These are phyloP conservation scores for Tetracladium marchalianum DNA, from an alignment of 495 filamentous ascomycete genomes.

Conservation along the genomic window DNA sequence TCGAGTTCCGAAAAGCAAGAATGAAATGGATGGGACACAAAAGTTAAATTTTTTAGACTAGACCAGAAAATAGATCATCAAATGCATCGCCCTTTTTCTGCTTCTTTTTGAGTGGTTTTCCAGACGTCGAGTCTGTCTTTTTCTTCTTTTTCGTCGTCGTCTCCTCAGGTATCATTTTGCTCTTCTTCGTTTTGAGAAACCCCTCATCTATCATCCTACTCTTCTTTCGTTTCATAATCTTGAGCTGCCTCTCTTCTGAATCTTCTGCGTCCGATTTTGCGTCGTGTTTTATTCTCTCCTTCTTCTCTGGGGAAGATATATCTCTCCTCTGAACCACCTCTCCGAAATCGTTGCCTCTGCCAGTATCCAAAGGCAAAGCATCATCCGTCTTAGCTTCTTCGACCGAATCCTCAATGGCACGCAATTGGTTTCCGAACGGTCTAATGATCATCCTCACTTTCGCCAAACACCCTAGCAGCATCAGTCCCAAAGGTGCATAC, in stretches of 20 bases:
- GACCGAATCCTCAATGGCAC: neutral
- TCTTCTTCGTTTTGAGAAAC: neutral
- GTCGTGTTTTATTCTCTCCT: neutral
- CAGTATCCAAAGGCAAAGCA: conserved; percentile 2
- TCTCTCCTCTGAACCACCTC: neutral
- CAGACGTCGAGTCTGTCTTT: conserved; percentile 1
- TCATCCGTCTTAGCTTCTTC: neutral
- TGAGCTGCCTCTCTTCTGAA: neutral
- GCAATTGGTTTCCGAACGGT: neutral
- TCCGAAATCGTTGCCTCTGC: conserved; percentile 4
- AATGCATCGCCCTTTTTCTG: conserved; percentile 47
- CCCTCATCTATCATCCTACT: neutral
- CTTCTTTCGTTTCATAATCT: neutral
- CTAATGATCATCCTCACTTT: conserved; percentile 40
- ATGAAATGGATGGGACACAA: neutral
- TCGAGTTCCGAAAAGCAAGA: neutral
- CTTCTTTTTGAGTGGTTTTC: conserved; percentile 27
- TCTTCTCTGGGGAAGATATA: no score
- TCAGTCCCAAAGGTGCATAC: conserved; percentile 69
- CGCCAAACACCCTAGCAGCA: conserved; percentile 57
- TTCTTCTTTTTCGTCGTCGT: conserved; percentile 1
- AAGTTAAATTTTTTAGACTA: conserved; percentile 28
- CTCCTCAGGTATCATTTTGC: neutral
- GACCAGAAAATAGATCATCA: conserved; percentile 49
- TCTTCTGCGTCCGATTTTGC: neutral